A percentile compares a stretch with the other conserved stretches of the same genome.
Evolutionary conservation across 2,329 filamentous ascomycete species (phyloP).

Genomic region (Escovopsis sp.): DNA sequence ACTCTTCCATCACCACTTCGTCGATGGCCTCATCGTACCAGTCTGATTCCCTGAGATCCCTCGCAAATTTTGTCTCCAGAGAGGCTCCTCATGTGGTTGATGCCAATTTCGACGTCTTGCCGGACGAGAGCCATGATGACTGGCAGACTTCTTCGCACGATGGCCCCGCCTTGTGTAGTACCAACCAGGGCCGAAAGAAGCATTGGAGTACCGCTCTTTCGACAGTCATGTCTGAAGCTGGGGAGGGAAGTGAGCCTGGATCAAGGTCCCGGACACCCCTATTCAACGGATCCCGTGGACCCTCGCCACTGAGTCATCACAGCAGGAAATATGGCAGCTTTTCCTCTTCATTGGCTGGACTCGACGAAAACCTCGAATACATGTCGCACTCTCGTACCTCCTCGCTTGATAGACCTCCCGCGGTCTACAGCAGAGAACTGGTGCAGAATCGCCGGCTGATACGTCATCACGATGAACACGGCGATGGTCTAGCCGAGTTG

Average conservation of each 20-base stretch:
- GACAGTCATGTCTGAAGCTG: constrained; percentile 48
- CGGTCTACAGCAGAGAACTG: constrained; percentile 25
- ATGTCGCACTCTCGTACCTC: constrained; percentile 27
- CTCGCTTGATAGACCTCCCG: constrained; percentile 35
- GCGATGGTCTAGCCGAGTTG: constrained; percentile 48
- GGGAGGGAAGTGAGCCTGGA: constrained; percentile 33
- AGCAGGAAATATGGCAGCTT: constrained; percentile 44
- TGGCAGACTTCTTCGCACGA: constrained; percentile 7
- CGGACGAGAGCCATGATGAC: constrained; percentile 9
- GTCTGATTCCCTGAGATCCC: constrained; percentile 38
- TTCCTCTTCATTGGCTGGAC: constrained; percentile 34
- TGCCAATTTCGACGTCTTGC: neutral
- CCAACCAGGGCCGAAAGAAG: constrained; percentile 19
- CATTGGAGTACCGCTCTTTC: constrained; percentile 52
- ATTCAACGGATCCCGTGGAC: constrained; percentile 32
- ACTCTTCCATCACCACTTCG: constrained; percentile 34
- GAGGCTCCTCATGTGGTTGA: constrained; percentile 25
- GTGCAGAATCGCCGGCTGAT: constrained; percentile 29
- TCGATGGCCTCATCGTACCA: constrained; percentile 39
- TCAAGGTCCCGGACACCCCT: constrained; percentile 33
- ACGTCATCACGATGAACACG: constrained; percentile 47
- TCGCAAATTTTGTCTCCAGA: constrained; percentile 38
- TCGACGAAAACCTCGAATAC: constrained; percentile 23
- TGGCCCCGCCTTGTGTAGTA: constrained; percentile 1
- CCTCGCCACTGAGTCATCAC: constrained; percentile 33